Percentiles rank a stretch among this genome's conserved stretches.
Evolutionary conservation across 768 basidiomycete species (phyloP).

Genomic region (Lyophyllum atratum): DNA sequence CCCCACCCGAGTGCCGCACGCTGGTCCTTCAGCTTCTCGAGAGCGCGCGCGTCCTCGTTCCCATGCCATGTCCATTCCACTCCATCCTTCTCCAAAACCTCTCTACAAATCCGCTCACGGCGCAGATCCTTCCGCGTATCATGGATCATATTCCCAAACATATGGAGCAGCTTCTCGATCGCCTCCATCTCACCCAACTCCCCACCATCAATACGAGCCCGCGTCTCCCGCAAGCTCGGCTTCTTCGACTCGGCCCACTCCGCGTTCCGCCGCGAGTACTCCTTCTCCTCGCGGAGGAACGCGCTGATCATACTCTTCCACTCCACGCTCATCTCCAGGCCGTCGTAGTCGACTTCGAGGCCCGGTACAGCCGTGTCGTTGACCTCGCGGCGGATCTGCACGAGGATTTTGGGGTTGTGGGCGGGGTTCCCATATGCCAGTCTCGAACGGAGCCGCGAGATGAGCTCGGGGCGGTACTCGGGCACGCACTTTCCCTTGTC

Average conservation of each 20-base stretch:
- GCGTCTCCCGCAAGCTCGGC: too few relatives aligned
- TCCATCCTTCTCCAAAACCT: background rate
- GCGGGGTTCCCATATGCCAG: background rate
- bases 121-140: background rate
- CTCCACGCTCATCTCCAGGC: too few relatives aligned
- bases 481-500: background rate
- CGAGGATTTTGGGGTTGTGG: background rate
- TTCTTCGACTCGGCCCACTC: background rate
- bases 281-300: background rate
- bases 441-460: background rate
- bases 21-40: background rate
- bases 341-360: too few relatives aligned
- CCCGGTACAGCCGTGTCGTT: too few relatives aligned
- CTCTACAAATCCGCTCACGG: constrained; percentile 1
- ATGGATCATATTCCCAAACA: background rate
- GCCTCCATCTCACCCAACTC: background rate
- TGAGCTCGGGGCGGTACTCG: background rate
- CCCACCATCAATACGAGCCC: background rate
- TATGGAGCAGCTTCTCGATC: background rate
- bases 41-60: background rate
- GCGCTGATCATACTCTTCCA: too few relatives aligned
- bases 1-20: background rate
- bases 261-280: background rate
- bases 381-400: background rate
- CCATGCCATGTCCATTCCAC: background rate